Evolutionary conservation across 73 alveolate genomes (phyloP), one percentile per base, ranked within the genome.

Genomic region (Uronychia binucleata): DNA sequence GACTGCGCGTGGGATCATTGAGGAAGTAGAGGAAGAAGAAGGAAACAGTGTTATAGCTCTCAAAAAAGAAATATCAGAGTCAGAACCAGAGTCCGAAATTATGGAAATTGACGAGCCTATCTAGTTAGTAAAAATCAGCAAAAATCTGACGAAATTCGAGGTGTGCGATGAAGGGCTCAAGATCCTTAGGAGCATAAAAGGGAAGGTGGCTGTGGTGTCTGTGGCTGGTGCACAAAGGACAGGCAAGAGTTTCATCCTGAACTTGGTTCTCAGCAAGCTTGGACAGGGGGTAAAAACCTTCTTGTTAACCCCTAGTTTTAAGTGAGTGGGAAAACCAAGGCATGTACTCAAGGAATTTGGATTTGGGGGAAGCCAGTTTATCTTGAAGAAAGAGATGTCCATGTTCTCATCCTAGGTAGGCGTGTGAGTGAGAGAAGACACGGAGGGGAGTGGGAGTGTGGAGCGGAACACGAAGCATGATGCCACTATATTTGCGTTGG

Each of bases 261-360:
- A 98, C 91, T 88, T 96, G 80, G 86, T 98, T 14, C 86, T 96
- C 74, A 93, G 93, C 92, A 88, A 95, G 89, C 57, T 59, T 33
- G 90, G 88, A 25, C 95, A 87, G 26, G 94, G 93, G 34, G 98
- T 90, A 90, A 32, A n/a, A 74, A 75, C 28, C n/a, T n/a, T n/a
- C 31, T 1, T 28, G 58, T 30, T 1, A 33, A 29, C 34, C 30
- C 34, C 1, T 57, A 90, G 86, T 94, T 96, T 86, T 81, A 83
- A 84, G 98, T 98, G 0, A 95, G 97, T 57, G 96, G 97, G 30
- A 82, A 97, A 30, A 96, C 97, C 28, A 90, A 92, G 46, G 96
- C 99, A 13, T 98, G 99, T 59, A 98, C 99, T 0, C 93, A 97
- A 90, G 99, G 99, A 1, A 91, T 98, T 13, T 98, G 99, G 99